These are phyloP conservation scores for Debaryomyces psychrophilus DNA, from an alignment of 1,139 yeast genomes.

Conservation along the genomic window DNA sequence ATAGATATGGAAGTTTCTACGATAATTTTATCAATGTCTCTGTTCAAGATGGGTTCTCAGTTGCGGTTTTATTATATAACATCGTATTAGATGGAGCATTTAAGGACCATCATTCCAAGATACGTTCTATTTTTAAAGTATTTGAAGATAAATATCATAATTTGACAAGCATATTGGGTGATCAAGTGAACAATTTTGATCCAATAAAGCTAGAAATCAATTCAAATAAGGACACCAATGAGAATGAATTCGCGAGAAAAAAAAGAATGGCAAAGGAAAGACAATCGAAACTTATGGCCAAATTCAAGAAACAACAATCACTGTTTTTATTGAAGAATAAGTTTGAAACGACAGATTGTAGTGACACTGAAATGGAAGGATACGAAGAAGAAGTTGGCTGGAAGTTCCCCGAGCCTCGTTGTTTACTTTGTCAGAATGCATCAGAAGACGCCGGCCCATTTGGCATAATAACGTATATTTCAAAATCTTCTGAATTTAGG, in stretches of 20 bases:
- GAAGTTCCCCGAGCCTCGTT: slow-evolving; percentile 78
- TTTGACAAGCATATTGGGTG: slow-evolving; percentile 24
- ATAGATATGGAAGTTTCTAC: slow-evolving; percentile 37
- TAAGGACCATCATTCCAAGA: slow-evolving; percentile 50
- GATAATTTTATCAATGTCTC: slow-evolving; percentile 37
- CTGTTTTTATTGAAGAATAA: slow-evolving; percentile 61
- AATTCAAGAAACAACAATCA: slow-evolving; percentile 75
- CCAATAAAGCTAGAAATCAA: slow-evolving; percentile 21
- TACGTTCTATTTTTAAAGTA: slow-evolving; percentile 54
- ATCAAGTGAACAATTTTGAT: slow-evolving; percentile 27
- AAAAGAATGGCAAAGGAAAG: slow-evolving; percentile 73
- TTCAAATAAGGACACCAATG: slow-evolving; percentile 22
- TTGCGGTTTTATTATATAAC: slow-evolving; percentile 49
- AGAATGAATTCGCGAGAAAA: slow-evolving; percentile 58
- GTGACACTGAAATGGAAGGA: slow-evolving; percentile 44
- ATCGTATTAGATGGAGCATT: slow-evolving; percentile 45
- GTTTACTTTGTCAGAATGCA: slow-evolving; percentile 89
- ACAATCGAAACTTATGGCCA: slow-evolving; percentile 73
- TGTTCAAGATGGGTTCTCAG: slow-evolving; percentile 36
- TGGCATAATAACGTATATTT: slow-evolving; percentile 69
- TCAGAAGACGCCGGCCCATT: slow-evolving; percentile 69
- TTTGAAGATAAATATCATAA: slow-evolving; percentile 33
- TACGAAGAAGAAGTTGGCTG: slow-evolving; percentile 45
- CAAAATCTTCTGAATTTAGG: slow-evolving; percentile 63
- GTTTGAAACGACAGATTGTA: slow-evolving; percentile 30